Percentiles rank a stretch among this genome's conserved stretches.
phyloP scores from a whole-genome alignment of 2,329 filamentous ascomycete species.

The Emergomyces africanus region DNA sequence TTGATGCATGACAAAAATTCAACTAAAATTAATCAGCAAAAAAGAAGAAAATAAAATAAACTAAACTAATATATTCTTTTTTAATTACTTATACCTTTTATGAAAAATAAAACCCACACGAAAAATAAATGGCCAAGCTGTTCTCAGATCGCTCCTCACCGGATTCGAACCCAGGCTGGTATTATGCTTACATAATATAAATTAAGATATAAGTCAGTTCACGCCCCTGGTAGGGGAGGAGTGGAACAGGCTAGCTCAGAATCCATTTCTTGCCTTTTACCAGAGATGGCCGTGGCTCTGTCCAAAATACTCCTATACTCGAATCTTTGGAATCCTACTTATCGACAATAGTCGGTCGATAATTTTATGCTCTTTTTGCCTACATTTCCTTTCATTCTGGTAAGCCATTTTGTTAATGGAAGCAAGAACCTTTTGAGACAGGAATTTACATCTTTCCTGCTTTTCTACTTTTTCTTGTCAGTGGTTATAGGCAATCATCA shows the following conservation, averaged over 20 bases:
- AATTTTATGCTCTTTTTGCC: conserved; percentile 21
- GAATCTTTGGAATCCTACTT: conserved; percentile 43
- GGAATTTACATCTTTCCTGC: neutral
- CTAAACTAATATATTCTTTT: no score
- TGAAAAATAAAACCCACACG: no score
- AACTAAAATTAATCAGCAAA: no score
- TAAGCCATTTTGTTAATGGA: neutral
- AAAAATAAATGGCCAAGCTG: no score
- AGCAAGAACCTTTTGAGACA: no score
- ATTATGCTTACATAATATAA: neutral
- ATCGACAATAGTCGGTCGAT: conserved; percentile 35
- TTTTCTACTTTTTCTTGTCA: neutral
- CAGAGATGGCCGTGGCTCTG: conserved; percentile 61
- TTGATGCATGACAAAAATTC: no score
- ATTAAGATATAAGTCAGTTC: conserved; percentile 4
- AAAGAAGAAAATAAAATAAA: no score
- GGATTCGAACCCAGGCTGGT: conserved; percentile 19
- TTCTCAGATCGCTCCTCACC: no score
- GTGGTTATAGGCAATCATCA: neutral
- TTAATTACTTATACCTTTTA: no score
- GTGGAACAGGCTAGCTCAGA: conserved; percentile 57
- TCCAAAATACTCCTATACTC: conserved; percentile 45
- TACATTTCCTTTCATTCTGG: conserved; percentile 8
- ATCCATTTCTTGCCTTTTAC: conserved; percentile 71
- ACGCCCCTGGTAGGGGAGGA: conserved; percentile 29